Evolutionary conservation across 2,329 filamentous ascomycete species (phyloP).

Genomic region (Aspergillus cejpii): DNA sequence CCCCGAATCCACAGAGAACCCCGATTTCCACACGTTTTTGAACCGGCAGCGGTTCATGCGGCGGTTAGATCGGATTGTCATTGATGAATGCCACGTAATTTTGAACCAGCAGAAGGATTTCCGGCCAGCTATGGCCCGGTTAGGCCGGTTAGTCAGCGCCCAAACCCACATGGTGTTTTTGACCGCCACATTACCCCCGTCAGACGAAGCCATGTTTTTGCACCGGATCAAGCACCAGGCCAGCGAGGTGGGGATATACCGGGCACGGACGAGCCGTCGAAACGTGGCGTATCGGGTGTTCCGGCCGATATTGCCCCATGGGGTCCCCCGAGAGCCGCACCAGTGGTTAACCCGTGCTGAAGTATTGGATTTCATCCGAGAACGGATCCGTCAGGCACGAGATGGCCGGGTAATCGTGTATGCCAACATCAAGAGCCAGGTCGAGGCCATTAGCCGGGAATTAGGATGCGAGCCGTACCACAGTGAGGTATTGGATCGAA

Average conservation of each 20-base stretch:
- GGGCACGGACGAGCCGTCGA: background rate
- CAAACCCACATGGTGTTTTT: constrained; percentile 9
- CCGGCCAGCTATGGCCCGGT: background rate
- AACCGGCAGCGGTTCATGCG: too few relatives aligned
- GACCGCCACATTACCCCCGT: constrained; percentile 9
- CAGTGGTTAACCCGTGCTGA: background rate
- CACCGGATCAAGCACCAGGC: background rate
- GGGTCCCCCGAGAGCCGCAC: background rate
- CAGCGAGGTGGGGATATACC: background rate
- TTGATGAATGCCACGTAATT: constrained; percentile 10
- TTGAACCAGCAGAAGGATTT: constrained; percentile 6
- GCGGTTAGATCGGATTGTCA: constrained; percentile 5
- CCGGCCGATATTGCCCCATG: background rate
- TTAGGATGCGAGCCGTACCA: too few relatives aligned
- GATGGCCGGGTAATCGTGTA: background rate
- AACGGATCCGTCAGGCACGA: background rate
- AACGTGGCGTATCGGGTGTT: constrained; percentile 7
- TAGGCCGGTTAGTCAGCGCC: background rate
- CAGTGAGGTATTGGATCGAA: too few relatives aligned
- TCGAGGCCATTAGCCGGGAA: too few relatives aligned
- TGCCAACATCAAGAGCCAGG: too few relatives aligned
- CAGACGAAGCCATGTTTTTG: background rate
- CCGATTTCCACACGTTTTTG: too few relatives aligned
- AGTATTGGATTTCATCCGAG: background rate
- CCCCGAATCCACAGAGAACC: too few relatives aligned